Evolutionary conservation across 345 rosid species (phyloP), one percentile per base, ranked within the genome.

Genomic region (Lepidium aucheri): DNA sequence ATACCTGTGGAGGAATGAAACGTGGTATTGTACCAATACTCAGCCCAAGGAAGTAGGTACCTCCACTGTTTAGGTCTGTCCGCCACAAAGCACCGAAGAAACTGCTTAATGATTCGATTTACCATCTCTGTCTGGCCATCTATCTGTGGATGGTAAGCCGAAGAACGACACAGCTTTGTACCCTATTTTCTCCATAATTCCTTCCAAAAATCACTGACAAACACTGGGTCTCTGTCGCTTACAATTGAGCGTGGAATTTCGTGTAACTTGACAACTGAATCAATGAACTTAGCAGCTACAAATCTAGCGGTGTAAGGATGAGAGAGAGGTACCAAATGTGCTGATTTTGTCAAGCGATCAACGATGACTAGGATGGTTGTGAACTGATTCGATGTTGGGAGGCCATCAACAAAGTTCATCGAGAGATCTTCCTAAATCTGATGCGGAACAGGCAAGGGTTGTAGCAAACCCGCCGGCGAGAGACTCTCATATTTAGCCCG

Each of bases 361-460:
- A 36, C 41, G 1, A 36, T 4, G 0, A 36, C 41, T 13, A 36
- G 9, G 12, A 36, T 36, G 1, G 13, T 9, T 9, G 41, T 36
- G 3, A 0, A 1, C 3, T 4, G 0, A 0, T 36, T 13, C 0
- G 41, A 36, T 0, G 1, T 0, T 0, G 41, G 41, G 1, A 36
- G 3, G 0, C 13, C 13, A 3, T 9, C 41, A 10, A 36, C 4
- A 9, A 36, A 36, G 4, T 36, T 4, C 41, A 36, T 36, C 2
- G 41, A 36, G 4, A 36, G 4, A 36, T 36, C 41, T 3, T 36
- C 41, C 41, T 13, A 36, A 2, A 36, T 3, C 2, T 11, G 13
- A 10, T 36, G 2, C 0, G 41, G 13, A 4, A 36, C 3, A 2
- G 41, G 13, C 11, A 36, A 9, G 0, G 41, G 41, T 4, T 36